Evolutionary conservation across 2,329 filamentous ascomycete species (phyloP).

Genomic region (Trichothecium sympodiale): DNA sequence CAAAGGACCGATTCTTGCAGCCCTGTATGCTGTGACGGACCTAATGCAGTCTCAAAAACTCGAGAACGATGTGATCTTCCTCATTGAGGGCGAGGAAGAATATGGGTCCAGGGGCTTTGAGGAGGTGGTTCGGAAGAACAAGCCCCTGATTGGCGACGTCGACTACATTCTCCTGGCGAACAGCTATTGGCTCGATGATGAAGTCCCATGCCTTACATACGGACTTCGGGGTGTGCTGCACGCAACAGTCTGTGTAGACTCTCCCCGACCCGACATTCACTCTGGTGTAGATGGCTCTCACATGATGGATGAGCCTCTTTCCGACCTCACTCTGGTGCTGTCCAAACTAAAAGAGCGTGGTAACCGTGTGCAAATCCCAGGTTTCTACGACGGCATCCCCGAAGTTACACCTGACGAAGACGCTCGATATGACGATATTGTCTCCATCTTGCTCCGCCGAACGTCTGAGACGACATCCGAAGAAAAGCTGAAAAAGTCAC

Average conservation of each 20-base stretch:
- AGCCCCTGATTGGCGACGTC: conserved; percentile 74
- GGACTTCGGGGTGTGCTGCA: conserved; percentile 89
- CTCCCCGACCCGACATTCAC: conserved; percentile 78
- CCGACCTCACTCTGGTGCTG: conserved; percentile 77
- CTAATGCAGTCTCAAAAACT: conserved; percentile 74
- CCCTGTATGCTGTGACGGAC: conserved; percentile 86
- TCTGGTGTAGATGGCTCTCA: conserved; percentile 94
- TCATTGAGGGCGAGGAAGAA: conserved; percentile 96
- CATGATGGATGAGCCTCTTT: conserved; percentile 80
- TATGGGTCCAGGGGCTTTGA: conserved; percentile 86
- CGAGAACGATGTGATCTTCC: conserved; percentile 79
- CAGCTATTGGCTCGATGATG: conserved; percentile 97
- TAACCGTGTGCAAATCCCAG: conserved; percentile 74
- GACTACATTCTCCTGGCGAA: conserved; percentile 95
- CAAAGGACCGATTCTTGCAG: conserved; percentile 90
- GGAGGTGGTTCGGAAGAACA: conserved; percentile 68
- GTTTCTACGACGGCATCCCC: conserved; percentile 79
- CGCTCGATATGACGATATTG: conserved; percentile 74
- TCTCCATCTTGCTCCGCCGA: conserved; percentile 60
- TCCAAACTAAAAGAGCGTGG: conserved; percentile 70
- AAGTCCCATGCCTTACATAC: conserved; percentile 90
- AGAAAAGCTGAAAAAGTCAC: conserved; percentile 64
- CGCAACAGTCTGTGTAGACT: conserved; percentile 80
- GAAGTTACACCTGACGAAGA: conserved; percentile 66
- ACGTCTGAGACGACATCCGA: conserved; percentile 51